phyloP scores from a whole-genome alignment of 1,284 basidiomycete genomes.

The Prillingera fragicola region DNA sequence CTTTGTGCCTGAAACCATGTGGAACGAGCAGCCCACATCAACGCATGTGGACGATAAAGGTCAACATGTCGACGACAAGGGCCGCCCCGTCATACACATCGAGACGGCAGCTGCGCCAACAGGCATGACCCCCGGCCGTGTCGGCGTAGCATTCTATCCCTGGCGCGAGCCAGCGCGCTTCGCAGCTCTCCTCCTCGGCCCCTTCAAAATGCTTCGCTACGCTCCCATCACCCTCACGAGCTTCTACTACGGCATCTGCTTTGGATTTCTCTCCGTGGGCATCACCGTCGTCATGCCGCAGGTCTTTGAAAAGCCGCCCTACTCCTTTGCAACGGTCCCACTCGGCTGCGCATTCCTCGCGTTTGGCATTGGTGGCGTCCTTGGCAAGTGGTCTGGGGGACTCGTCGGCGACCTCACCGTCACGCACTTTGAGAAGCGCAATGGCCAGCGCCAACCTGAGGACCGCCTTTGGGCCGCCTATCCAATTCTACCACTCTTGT shows the following conservation, averaged over 20 bases:
- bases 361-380: constrained; percentile 29
- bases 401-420: constrained; percentile 35
- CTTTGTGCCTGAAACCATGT: constrained; percentile 41
- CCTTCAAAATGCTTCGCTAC: constrained; percentile 26
- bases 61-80: neutral
- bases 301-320: constrained; percentile 34
- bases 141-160: constrained; percentile 35
- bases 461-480: constrained; percentile 33
- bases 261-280: constrained; percentile 40
- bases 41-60: neutral
- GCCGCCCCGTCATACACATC: neutral
- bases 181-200: constrained; percentile 23
- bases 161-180: constrained; percentile 38
- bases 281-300: constrained; percentile 39
- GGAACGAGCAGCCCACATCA: constrained; percentile 16
- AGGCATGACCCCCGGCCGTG: constrained; percentile 13
- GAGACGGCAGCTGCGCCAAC: neutral
- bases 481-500: constrained; percentile 31
- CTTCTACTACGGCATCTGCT: constrained; percentile 37
- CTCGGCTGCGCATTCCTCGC: constrained; percentile 38
- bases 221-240: constrained; percentile 27
- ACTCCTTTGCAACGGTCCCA: constrained; percentile 29
- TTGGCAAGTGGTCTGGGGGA: constrained; percentile 42
- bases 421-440: constrained; percentile 28
- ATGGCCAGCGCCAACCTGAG: constrained; percentile 35